Percentiles rank a stretch among this genome's conserved stretches.
Conservation (phyloP, 495 filamentous ascomycete species). For the Penicillium canescens region DNA sequence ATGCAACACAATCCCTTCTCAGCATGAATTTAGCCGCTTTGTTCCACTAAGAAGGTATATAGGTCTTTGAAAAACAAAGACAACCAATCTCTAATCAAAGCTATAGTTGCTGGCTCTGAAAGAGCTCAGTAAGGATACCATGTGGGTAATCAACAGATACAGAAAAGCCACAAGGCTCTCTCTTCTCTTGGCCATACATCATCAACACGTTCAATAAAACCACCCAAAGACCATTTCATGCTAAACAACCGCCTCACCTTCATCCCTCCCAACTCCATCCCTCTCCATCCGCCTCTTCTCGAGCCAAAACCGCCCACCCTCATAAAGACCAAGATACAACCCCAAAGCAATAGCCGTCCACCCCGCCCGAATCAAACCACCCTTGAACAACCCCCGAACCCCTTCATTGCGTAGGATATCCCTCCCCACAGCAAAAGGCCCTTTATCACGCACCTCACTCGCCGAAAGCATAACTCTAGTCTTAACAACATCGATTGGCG, state of each 20-base stretch:
- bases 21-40: background rate
- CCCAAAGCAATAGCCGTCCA: constrained; percentile 84
- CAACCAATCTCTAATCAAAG: too few species aligned
- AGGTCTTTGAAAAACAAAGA: too few species aligned
- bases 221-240: too few species aligned
- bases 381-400: constrained; percentile 70
- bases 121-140: too few species aligned
- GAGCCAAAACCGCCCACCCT: constrained; percentile 73
- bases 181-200: too few species aligned
- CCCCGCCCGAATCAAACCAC: constrained; percentile 68
- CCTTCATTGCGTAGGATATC: constrained; percentile 65
- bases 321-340: constrained; percentile 83
- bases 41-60: background rate
- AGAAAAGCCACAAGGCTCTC: too few species aligned
- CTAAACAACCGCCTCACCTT: constrained; percentile 10
- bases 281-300: constrained; percentile 40
- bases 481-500: constrained; percentile 83
- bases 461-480: constrained; percentile 72
- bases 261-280: constrained; percentile 8
- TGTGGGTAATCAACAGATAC: too few species aligned
- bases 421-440: constrained; percentile 55
- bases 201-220: too few species aligned
- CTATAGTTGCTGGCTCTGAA: too few species aligned
- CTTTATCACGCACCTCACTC: constrained; percentile 22
- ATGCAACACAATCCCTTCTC: background rate